Base-by-base conservation (phyloP, 345 rosid genomes). In the Conringia planisiliqua region DNA sequence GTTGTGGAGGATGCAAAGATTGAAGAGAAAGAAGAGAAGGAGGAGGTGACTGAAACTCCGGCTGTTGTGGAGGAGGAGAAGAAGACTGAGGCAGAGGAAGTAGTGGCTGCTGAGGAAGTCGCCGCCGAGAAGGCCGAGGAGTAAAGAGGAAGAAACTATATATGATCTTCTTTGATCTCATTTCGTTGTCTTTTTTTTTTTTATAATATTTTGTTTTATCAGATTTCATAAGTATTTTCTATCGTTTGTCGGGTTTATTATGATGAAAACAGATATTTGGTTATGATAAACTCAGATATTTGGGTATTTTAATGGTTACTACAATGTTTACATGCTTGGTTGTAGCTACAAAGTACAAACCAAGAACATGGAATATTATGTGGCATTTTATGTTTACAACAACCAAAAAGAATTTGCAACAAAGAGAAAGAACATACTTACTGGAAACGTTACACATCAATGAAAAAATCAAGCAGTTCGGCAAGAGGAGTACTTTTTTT, bases 1-100 rank as follows among this genome's bases (percentile, higher is more conserved):
- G 79, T 40, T 52, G 74, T 54, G 43, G 78, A 66, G 62, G 78
- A 56, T 65, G 57, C 29, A 14, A 56, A 66, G 50, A 14, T 14
- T 11, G 29, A 11, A n/a, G 58, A 30, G 32, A 47, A 47, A 8
- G 29, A 16, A 11, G 65, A 30, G 32, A 39, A 35, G 55, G 58
- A 44, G 39, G 68, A 47, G 16, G 70, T 40, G 48, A 51, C 46
- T 0, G 70, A 75, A 33, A 32, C 69, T 10, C 64, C 70, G 14
- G 69, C 17, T 1, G 79, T 30, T 68, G 69, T 61, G 24, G 74
- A 35, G 14, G 71, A 73, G 52, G 60, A 57, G 42, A 44, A 69
- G 70, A 62, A 76, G 52, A 27, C 50, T 26, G 66, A 62, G 17
- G 24, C 30, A 33, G 74, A 67, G 56, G 74, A 75, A 42, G 74